Conservation (phyloP, 495 filamentous ascomycete genomes). For the Trichoderma asperelloides region DNA sequence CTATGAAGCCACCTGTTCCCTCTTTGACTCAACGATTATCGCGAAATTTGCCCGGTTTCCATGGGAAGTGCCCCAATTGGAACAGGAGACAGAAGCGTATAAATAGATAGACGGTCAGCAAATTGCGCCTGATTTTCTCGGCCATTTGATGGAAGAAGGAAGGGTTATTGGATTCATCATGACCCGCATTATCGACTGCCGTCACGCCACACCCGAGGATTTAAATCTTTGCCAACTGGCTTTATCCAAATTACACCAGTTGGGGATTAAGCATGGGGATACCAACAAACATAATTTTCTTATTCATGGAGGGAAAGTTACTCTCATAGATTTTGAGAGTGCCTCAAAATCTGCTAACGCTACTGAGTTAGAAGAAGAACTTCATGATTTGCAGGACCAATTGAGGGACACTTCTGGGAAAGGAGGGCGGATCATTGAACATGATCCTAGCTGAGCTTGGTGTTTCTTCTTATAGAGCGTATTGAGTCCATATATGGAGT, state of each 20-base stretch:
- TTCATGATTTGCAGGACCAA: too few relatives aligned
- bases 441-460: too few relatives aligned
- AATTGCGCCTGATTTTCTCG: constrained; percentile 35
- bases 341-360: neutral
- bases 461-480: too few relatives aligned
- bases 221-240: constrained; percentile 21
- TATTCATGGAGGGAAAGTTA: constrained; percentile 17
- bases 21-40: constrained; percentile 22
- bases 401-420: too few relatives aligned
- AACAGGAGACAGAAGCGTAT: constrained; percentile 35
- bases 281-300: constrained; percentile 40
- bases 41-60: constrained; percentile 34
- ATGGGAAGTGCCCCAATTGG: constrained; percentile 31
- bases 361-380: constrained; percentile 11
- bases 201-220: constrained; percentile 26
- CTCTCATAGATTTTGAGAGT: constrained; percentile 33
- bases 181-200: constrained; percentile 23
- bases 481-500: too few relatives aligned
- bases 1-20: constrained; percentile 14
- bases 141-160: constrained; percentile 34
- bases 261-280: constrained; percentile 35
- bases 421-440: too few relatives aligned
- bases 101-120: constrained; percentile 27
- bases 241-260: constrained; percentile 25
- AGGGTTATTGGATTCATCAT: constrained; percentile 40